A percentile compares a stretch with the other conserved stretches of the same genome.
phyloP scores from a whole-genome alignment of 78 protist genomes.

The Protostelium mycophagum region DNA sequence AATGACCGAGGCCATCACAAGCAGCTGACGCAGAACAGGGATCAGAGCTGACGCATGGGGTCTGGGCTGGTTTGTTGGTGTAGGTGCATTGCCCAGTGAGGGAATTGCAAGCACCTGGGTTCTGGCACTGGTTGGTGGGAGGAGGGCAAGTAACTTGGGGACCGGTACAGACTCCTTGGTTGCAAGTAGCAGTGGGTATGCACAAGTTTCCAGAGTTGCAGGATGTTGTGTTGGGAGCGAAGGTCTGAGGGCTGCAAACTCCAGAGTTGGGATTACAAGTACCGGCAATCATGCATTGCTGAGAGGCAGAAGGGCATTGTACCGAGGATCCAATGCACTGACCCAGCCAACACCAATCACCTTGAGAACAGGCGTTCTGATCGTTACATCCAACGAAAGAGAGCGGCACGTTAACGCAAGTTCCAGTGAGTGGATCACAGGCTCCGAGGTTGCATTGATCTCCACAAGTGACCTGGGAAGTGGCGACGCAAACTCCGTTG shows the following conservation, averaged over 20 bases:
- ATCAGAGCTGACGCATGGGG: neutral
- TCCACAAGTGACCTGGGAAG: neutral
- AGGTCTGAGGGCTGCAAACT: neutral
- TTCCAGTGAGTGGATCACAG: slow-evolving; percentile 10
- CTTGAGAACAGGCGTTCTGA: slow-evolving; percentile 20
- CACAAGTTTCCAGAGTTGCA: neutral
- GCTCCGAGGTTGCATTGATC: slow-evolving; percentile 20
- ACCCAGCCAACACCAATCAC: neutral
- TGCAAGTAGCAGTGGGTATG: neutral
- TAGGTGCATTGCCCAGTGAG: neutral
- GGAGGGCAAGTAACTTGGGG: neutral
- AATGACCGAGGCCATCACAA: neutral
- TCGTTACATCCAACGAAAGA: slow-evolving; percentile 15
- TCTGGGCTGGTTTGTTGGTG: neutral
- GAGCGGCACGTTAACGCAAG: neutral
- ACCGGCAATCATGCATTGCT: neutral
- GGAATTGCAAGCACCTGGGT: slow-evolving; percentile 1
- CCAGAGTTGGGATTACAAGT: neutral
- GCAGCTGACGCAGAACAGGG: neutral
- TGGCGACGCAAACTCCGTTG: slow-evolving; percentile 2
- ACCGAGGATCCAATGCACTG: neutral
- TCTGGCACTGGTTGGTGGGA: neutral
- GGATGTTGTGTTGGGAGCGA: neutral
- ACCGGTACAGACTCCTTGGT: neutral
- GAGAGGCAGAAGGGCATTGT: neutral